Conservation (phyloP, 306 rosid genomes). For the Urtica urens region DNA sequence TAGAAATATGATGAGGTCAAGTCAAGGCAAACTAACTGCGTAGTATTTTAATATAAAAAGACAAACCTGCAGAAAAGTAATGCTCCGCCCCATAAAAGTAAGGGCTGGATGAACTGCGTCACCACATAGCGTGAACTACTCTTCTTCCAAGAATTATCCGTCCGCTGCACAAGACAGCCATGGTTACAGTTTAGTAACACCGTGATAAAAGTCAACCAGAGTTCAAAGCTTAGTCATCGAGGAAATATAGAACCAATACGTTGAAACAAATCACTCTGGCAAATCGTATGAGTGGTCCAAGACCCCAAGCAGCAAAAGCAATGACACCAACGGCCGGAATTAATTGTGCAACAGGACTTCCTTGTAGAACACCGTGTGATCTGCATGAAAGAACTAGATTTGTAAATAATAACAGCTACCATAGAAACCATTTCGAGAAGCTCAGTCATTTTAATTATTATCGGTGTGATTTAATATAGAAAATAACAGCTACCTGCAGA, state of each 20-base stretch:
- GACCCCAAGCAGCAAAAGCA: constrained; percentile 84
- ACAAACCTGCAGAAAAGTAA: constrained; percentile 76
- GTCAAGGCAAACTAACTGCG: constrained; percentile 4
- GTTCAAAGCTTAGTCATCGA: constrained; percentile 8
- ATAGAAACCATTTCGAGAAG: no score
- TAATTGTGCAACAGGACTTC: constrained; percentile 51
- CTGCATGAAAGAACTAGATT: no score
- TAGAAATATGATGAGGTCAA: background rate
- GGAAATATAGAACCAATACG: constrained; percentile 35
- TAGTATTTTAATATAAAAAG: constrained; percentile 3
- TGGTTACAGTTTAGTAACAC: constrained; percentile 14
- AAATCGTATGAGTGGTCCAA: constrained; percentile 66
- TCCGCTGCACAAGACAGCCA: constrained; percentile 39
- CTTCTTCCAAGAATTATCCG: constrained; percentile 75
- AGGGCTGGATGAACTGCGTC: constrained; percentile 74
- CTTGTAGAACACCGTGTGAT: constrained; percentile 48
- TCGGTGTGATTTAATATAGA: no score
- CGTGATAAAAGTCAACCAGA: constrained; percentile 9
- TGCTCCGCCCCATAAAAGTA: constrained; percentile 82
- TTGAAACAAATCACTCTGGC: constrained; percentile 59
- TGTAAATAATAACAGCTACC: no score
- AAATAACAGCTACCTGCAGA: no score
- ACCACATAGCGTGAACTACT: constrained; percentile 48
- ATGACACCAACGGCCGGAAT: constrained; percentile 71
- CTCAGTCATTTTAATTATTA: no score